Conservation (phyloP, 345 rosid species). For the Jatropha curcas region DNA sequence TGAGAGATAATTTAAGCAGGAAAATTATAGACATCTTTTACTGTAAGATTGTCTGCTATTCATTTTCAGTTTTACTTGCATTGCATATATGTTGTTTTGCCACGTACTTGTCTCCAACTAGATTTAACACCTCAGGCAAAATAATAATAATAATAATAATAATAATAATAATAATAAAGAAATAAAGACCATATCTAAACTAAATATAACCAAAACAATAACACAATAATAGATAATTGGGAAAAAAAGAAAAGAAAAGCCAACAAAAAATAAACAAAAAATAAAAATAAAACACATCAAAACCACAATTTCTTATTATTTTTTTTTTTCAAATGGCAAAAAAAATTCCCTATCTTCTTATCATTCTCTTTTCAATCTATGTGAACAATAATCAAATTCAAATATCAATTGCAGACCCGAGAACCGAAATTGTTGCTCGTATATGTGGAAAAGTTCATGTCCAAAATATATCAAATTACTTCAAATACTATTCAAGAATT, state of each 20-base stretch:
- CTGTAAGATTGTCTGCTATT: no score
- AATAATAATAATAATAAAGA: background rate
- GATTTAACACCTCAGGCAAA: slow-evolving; percentile 1
- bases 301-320: background rate
- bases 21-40: no score
- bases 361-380: no score
- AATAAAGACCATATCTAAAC: background rate
- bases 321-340: slow-evolving; percentile 2
- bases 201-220: background rate
- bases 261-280: no score
- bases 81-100: no score
- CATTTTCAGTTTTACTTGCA: no score
- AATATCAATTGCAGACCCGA: slow-evolving; percentile 19
- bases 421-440: slow-evolving; percentile 34
- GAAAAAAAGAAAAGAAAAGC: background rate
- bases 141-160: no score
- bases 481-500: slow-evolving; percentile 19
- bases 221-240: no score
- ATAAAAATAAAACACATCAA: no score
- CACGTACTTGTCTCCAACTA: no score
- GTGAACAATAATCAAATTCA: no score
- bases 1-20: no score
- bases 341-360: slow-evolving; percentile 7
- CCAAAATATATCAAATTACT: slow-evolving; percentile 30
- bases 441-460: slow-evolving; percentile 30